These are phyloP conservation scores for Curvularia verruculosa DNA, from an alignment of 2,329 filamentous ascomycete species.

Conservation along the genomic window DNA sequence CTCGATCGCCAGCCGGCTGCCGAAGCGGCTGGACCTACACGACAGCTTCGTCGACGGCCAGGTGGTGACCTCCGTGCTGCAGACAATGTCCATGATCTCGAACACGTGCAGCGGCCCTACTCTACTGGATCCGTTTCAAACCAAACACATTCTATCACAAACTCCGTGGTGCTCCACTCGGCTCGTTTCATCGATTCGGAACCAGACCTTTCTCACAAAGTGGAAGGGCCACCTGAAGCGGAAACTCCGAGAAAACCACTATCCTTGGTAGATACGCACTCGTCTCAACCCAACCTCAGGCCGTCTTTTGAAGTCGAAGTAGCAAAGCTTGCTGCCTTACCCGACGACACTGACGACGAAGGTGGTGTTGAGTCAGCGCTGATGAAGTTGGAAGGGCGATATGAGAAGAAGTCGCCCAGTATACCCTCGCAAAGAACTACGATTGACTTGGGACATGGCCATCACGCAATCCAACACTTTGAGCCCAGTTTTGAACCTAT, in stretches of 20 bases:
- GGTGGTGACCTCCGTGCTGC: conserved; percentile 57
- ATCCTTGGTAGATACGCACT: conserved; percentile 58
- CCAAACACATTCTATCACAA: conserved; percentile 50
- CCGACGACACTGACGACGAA: conserved; percentile 77
- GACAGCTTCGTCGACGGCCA: conserved; percentile 55
- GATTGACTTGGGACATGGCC: conserved; percentile 27
- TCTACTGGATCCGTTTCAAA: conserved; percentile 58
- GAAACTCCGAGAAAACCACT: conserved; percentile 39
- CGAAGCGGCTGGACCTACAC: conserved; percentile 31
- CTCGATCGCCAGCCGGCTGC: conserved; percentile 42
- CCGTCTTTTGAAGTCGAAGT: conserved; percentile 88
- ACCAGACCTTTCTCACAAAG: conserved; percentile 13
- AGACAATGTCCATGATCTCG: conserved; percentile 55
- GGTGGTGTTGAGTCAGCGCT: conserved; percentile 92
- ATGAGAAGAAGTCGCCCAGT: conserved; percentile 58
- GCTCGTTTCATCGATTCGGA: conserved; percentile 35
- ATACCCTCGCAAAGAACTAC: conserved; percentile 28
- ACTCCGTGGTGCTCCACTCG: conserved; percentile 46
- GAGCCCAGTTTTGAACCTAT: conserved; percentile 24
- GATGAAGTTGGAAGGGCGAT: conserved; percentile 88
- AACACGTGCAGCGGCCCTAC: conserved; percentile 48
- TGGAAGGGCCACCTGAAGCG: conserved; percentile 17
- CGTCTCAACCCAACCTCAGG: conserved; percentile 61
- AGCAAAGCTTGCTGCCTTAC: conserved; percentile 83
- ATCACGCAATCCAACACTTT: conserved; percentile 30